Percentiles rank a stretch among this genome's conserved stretches.
Evolutionary conservation across 495 filamentous ascomycete species (phyloP).

Genomic region (Penicillium longicatenatum): DNA sequence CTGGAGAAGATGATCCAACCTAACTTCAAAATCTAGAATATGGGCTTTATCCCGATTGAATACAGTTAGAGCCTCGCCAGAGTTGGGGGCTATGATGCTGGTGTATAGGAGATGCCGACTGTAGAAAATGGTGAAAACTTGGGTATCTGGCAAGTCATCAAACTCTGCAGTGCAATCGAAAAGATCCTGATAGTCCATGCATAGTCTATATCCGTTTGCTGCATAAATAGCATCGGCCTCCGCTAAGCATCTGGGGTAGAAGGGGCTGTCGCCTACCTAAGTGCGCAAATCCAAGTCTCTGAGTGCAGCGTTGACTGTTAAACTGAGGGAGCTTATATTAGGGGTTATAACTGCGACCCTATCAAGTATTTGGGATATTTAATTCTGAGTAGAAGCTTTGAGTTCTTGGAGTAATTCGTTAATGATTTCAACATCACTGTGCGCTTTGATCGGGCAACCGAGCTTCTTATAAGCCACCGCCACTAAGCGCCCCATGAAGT

Average conservation of each 20-base stretch:
- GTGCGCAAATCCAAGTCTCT: constrained; percentile 10
- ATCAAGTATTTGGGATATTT: constrained; percentile 11
- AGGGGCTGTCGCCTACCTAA: constrained; percentile 14
- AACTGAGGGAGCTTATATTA: constrained; percentile 10
- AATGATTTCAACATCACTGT: constrained; percentile 14
- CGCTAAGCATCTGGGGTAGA: constrained; percentile 7
- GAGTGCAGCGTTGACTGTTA: constrained; percentile 16
- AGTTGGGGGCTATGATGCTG: constrained; percentile 12
- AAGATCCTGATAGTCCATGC: constrained; percentile 12
- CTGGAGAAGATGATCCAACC: constrained; percentile 18
- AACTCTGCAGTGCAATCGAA: constrained; percentile 13
- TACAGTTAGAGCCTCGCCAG: constrained; percentile 2
- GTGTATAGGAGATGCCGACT: constrained; percentile 15
- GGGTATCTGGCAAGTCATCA: background rate
- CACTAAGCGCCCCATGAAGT: constrained; percentile 11
- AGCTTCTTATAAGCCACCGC: constrained; percentile 15
- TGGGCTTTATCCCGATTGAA: constrained; percentile 6
- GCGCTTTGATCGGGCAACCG: constrained; percentile 1
- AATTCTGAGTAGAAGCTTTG: constrained; percentile 13
- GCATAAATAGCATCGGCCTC: constrained; percentile 20
- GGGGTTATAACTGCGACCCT: constrained; percentile 18
- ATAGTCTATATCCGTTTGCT: constrained; percentile 13
- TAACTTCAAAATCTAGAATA: constrained; percentile 12
- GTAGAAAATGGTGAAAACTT: constrained; percentile 10
- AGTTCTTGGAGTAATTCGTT: constrained; percentile 17